Conservation (phyloP, 768 basidiomycete genomes). For the Rhizopogon vinicolor region DNA sequence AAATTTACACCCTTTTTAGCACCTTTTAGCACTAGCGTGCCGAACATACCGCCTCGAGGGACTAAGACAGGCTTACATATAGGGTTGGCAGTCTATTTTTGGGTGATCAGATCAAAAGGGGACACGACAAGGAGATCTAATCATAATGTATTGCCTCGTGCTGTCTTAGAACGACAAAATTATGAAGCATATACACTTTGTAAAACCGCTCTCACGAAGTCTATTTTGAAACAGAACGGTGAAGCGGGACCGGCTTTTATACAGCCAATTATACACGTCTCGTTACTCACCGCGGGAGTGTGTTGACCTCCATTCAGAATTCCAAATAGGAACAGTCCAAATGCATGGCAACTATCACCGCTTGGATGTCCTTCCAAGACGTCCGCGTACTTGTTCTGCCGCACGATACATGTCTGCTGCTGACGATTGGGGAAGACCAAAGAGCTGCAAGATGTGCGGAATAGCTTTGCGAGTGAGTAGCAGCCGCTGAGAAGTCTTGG, state of each 20-base stretch:
- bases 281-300: conserved; percentile 8
- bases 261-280: conserved; percentile 5
- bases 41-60: neutral
- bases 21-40: neutral
- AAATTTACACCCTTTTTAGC: neutral
- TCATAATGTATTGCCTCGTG: too few species aligned
- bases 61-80: neutral
- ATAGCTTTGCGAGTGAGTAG: conserved; percentile 52
- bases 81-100: neutral
- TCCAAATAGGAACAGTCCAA: neutral
- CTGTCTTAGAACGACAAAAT: neutral
- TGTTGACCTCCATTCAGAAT: neutral
- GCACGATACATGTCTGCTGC: conserved; percentile 57
- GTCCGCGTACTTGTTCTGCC: conserved; percentile 48
- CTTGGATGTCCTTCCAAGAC: conserved; percentile 18
- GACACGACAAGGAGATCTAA: neutral
- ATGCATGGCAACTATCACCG: neutral
- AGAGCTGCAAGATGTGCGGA: conserved; percentile 41
- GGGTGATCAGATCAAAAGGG: neutral
- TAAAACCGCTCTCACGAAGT: neutral
- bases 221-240: neutral
- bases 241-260: neutral
- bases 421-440: conserved; percentile 41
- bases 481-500: conserved; percentile 22
- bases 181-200: neutral